phyloP scores from a whole-genome alignment of 108 stramenopile genomes.

The Nannochloropsis salina region DNA sequence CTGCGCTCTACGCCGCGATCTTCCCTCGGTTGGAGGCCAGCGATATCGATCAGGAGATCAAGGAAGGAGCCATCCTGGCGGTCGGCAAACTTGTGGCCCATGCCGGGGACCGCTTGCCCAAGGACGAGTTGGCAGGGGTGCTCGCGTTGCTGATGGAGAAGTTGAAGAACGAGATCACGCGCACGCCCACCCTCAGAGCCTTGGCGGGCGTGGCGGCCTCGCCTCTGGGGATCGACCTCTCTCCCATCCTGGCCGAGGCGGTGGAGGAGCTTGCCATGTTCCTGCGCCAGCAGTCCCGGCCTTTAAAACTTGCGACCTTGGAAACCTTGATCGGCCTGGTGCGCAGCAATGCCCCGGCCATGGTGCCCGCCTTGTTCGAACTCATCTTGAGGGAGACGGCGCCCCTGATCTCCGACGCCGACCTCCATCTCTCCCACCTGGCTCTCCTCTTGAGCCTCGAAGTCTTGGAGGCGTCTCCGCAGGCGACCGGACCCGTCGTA shows the following conservation, averaged over 20 bases:
- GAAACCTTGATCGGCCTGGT: constrained; percentile 69
- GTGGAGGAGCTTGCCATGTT: constrained; percentile 70
- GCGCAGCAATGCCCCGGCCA: constrained; percentile 36
- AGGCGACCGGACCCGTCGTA: constrained; percentile 22
- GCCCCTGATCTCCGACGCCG: constrained; percentile 69
- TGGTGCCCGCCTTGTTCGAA: constrained; percentile 58
- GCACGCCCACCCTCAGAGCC: constrained; percentile 81
- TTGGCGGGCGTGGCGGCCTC: constrained; percentile 63
- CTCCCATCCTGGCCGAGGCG: constrained; percentile 65
- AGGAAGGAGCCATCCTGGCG: constrained; percentile 68
- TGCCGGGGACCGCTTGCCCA: constrained; percentile 52
- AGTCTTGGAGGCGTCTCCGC: constrained; percentile 36
- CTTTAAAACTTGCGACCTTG: constrained; percentile 72
- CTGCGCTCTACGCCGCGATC: constrained; percentile 65
- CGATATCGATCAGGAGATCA: constrained; percentile 95
- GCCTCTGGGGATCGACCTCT: constrained; percentile 63
- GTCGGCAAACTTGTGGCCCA: constrained; percentile 45
- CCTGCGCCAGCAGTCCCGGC: constrained; percentile 73
- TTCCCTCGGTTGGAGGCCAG: constrained; percentile 81
- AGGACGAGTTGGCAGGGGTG: constrained; percentile 57
- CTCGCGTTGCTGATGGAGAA: constrained; percentile 72
- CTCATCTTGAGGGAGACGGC: constrained; percentile 68
- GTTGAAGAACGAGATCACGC: constrained; percentile 86
- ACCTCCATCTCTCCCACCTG: constrained; percentile 83
- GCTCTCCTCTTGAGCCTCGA: constrained; percentile 30